phyloP scores from a whole-genome alignment of 2,329 filamentous ascomycete genomes.

The Clathrospora elynae region DNA sequence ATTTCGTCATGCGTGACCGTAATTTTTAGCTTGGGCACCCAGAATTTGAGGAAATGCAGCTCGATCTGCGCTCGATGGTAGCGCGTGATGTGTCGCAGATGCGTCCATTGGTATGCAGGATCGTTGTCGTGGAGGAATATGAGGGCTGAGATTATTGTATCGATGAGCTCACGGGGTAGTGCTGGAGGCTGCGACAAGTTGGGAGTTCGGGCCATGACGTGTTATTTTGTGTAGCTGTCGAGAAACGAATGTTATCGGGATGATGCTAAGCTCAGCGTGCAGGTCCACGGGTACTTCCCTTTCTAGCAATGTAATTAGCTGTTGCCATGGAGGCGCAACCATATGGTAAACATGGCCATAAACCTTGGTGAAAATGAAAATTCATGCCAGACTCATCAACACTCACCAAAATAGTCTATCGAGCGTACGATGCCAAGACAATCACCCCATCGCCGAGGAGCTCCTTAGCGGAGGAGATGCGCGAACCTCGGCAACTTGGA shows the following conservation, averaged over 20 bases:
- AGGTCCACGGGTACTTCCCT: too few species aligned
- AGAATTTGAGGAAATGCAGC: conserved; percentile 6
- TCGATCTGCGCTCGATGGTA: conserved; percentile 7
- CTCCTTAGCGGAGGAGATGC: conserved; percentile 12
- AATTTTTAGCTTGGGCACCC: conserved; percentile 7
- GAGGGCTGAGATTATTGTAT: conserved; percentile 8
- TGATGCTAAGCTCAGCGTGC: neutral
- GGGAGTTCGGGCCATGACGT: neutral
- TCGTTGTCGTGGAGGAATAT: conserved; percentile 7
- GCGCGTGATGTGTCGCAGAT: conserved; percentile 9
- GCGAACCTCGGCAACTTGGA: conserved; percentile 33
- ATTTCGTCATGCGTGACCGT: neutral
- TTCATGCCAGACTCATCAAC: too few species aligned
- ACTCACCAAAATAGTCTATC: neutral
- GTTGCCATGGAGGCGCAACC: too few species aligned
- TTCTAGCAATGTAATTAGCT: too few species aligned
- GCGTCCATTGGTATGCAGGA: conserved; percentile 13
- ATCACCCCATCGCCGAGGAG: conserved; percentile 10
- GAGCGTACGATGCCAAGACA: neutral
- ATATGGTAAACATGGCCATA: too few species aligned
- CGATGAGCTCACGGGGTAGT: conserved; percentile 10
- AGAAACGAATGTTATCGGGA: neutral
- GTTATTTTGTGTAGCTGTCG: neutral
- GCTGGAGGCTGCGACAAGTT: neutral
- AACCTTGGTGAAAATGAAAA: too few species aligned